Conservation (phyloP, 2,329 filamentous ascomycete species). For the Trichoderma semiorbis region DNA sequence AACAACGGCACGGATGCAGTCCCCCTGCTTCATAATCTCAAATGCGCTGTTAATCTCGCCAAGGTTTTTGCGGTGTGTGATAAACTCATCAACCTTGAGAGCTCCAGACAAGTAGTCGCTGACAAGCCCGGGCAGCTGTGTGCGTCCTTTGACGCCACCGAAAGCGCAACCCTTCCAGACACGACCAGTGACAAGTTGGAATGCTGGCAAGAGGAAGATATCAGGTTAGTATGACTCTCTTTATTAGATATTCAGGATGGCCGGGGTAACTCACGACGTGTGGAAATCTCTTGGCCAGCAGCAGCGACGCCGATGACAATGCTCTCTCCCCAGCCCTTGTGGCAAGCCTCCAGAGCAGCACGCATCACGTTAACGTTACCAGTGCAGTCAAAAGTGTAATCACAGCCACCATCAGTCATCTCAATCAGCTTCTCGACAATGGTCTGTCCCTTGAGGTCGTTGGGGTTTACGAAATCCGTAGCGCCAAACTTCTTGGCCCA, state of each 20-base stretch:
- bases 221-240: constrained; percentile 22
- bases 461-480: constrained; percentile 94
- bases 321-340: constrained; percentile 98
- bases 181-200: constrained; percentile 96
- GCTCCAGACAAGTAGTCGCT: constrained; percentile 83
- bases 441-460: constrained; percentile 70
- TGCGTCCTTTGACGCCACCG: constrained; percentile 95
- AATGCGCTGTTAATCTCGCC: constrained; percentile 86
- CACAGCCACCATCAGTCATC: constrained; percentile 96
- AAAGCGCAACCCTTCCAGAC: constrained; percentile 98
- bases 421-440: constrained; percentile 92
- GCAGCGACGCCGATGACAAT: constrained; percentile 98
- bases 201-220: constrained; percentile 54
- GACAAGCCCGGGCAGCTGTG: constrained; percentile 83
- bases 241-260: background rate
- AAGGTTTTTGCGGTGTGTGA: constrained; percentile 87
- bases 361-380: constrained; percentile 96
- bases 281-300: constrained; percentile 92
- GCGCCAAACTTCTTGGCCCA: constrained; percentile 95
- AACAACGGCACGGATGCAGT: constrained; percentile 95
- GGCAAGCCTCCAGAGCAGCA: constrained; percentile 91
- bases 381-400: constrained; percentile 99
- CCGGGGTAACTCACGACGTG: constrained; percentile 68
- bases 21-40: constrained; percentile 89
- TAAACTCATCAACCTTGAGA: constrained; percentile 99